Conservation (phyloP, 2,329 filamentous ascomycete genomes). For the Cercospora sojina region DNA sequence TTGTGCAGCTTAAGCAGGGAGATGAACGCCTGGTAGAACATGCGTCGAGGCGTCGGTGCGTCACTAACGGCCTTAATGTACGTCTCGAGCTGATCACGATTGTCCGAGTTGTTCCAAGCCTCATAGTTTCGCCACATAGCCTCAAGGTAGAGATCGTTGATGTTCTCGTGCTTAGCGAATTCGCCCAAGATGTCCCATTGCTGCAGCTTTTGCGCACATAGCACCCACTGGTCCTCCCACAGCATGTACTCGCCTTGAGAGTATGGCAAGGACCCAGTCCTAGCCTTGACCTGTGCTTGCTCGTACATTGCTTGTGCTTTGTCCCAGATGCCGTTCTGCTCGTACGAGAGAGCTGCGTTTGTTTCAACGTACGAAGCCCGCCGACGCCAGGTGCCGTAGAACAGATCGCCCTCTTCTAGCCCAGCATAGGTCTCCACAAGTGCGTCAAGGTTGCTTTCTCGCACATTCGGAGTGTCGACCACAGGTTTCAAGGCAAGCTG, state of each 20-base stretch:
- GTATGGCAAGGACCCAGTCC: constrained; percentile 93
- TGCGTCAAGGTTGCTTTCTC: constrained; percentile 94
- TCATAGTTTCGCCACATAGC: constrained; percentile 95
- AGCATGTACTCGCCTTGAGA: constrained; percentile 97
- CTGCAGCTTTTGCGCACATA: constrained; percentile 96
- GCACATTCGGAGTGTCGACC: constrained; percentile 76
- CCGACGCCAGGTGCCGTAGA: constrained; percentile 94
- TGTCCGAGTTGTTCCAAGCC: constrained; percentile 84
- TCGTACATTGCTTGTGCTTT: constrained; percentile 98
- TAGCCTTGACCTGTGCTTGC: constrained; percentile 91
- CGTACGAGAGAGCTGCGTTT: constrained; percentile 93
- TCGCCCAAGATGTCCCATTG: constrained; percentile 98
- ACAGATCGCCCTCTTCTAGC: constrained; percentile 92
- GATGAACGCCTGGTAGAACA: constrained; percentile 99
- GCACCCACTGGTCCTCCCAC: constrained; percentile 99
- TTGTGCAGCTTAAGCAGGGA: constrained; percentile 90
- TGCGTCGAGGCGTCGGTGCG: constrained; percentile 85
- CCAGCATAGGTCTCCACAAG: constrained; percentile 89
- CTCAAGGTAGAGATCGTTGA: constrained; percentile 92
- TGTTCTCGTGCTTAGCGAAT: constrained; percentile 97
- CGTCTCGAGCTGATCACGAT: constrained; percentile 84
- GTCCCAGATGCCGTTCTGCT: constrained; percentile 99
- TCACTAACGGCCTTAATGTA: constrained; percentile 98
- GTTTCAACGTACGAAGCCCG: constrained; percentile 96
- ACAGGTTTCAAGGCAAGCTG: constrained; percentile 81